A percentile compares a stretch with the other conserved stretches of the same genome.
Conservation (phyloP, 306 rosid genomes). For the Prosopis cineraria region DNA sequence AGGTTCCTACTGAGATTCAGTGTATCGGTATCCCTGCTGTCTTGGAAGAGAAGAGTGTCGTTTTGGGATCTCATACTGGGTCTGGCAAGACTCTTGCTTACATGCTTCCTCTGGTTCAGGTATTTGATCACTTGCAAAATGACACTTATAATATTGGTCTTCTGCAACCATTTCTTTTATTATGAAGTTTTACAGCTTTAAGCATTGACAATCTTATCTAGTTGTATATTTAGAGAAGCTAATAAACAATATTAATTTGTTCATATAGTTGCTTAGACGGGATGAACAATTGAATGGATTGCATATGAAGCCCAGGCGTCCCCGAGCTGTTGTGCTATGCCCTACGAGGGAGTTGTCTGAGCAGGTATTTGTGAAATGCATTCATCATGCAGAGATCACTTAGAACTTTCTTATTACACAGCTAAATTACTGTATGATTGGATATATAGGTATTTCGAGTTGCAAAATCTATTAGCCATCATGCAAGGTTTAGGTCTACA, state of each 20-base stretch:
- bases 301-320: slow-evolving; percentile 83
- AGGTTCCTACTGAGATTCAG: slow-evolving; percentile 94
- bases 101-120: slow-evolving; percentile 95
- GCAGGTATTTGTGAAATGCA: slow-evolving; percentile 61
- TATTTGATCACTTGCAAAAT: slow-evolving; percentile 13
- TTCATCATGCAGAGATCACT: slow-evolving; percentile 23
- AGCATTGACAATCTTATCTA: slow-evolving; percentile 13
- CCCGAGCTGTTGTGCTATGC: slow-evolving; percentile 85
- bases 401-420: slow-evolving; percentile 10
- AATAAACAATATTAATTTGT: slow-evolving; percentile 29
- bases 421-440: slow-evolving; percentile 35
- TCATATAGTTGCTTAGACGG: slow-evolving; percentile 73
- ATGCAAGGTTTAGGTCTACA: slow-evolving; percentile 84
- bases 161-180: slow-evolving; percentile 6
- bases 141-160: not conserved
- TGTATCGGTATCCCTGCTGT: slow-evolving; percentile 86
- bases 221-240: slow-evolving; percentile 20
- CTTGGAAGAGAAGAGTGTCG: slow-evolving; percentile 77
- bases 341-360: slow-evolving; percentile 96
- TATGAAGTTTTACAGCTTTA: slow-evolving; percentile 15
- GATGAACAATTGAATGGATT: slow-evolving; percentile 76
- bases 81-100: slow-evolving; percentile 97
- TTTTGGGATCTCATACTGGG: slow-evolving; percentile 96
- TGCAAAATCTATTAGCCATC: slow-evolving; percentile 88
- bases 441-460: slow-evolving; percentile 81